phyloP scores from a whole-genome alignment of 306 rosid species.

The Prunus mira region DNA sequence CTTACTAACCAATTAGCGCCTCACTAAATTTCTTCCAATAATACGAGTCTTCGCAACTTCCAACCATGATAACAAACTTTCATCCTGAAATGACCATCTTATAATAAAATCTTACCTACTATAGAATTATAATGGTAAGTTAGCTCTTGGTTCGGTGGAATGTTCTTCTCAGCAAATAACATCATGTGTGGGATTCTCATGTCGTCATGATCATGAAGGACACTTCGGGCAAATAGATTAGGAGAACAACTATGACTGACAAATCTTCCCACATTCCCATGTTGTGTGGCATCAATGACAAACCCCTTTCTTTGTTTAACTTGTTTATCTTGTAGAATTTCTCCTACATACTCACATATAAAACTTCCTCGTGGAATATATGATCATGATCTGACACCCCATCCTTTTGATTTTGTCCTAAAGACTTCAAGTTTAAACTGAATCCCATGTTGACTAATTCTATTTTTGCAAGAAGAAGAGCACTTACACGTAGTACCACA shows the following conservation, averaged over 20 bases:
- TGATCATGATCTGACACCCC: slow-evolving; percentile 49
- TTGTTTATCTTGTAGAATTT: background rate
- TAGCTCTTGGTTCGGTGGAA: slow-evolving; percentile 74
- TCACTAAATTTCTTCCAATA: no score
- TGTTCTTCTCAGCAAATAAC: slow-evolving; percentile 68
- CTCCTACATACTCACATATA: slow-evolving; percentile 45
- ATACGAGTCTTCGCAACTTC: no score
- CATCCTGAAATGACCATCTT: background rate
- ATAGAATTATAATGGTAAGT: slow-evolving; percentile 51
- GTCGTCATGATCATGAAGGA: slow-evolving; percentile 65
- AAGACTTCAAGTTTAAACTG: slow-evolving; percentile 38
- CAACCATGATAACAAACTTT: no score
- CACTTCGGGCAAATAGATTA: slow-evolving; percentile 66
- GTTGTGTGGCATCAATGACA: slow-evolving; percentile 54
- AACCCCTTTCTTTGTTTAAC: slow-evolving; percentile 12
- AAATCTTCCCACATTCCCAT: slow-evolving; percentile 79
- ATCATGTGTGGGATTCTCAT: slow-evolving; percentile 66
- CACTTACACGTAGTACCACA: slow-evolving; percentile 37
- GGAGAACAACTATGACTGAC: slow-evolving; percentile 74
- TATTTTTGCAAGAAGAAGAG: slow-evolving; percentile 31
- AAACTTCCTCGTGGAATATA: slow-evolving; percentile 40
- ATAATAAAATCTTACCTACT: slow-evolving; percentile 44
- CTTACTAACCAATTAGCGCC: no score
- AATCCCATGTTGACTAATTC: slow-evolving; percentile 26
- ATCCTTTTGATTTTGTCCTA: slow-evolving; percentile 21